Base-by-base conservation (phyloP, 2,329 filamentous ascomycete genomes). In the Rhinocladiella similis region DNA sequence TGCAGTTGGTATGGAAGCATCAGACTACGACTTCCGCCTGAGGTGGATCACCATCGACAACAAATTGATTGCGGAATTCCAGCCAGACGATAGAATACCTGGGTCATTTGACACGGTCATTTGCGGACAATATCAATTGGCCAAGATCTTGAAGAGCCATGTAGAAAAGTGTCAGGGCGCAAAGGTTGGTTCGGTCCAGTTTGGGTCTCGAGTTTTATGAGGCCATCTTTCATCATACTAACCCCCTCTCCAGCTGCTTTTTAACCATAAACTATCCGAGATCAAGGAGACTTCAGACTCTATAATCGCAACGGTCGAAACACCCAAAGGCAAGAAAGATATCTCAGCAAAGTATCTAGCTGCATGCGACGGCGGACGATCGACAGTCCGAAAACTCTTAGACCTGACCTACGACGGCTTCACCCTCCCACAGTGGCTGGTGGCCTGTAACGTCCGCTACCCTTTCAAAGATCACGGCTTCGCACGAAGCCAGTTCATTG, bases 401-500 rank as follows among this genome's bases (percentile, higher is more conserved):
- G 50, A 50, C 22, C 41, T 70, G 3, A 19, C 43, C 2, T 65
- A 72, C 12, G 57, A 64, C 10, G 70, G 71, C 48, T 68, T 69
- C 16, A 73, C 69, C 5, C 62, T 72, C 13, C 63, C 67, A 14
- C 62, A 47, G 20, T 49, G 56, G 50, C 55, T 63, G 20, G 56
- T 63, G 3, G 59, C 61, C 10, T 60, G 54, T 13, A 63, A 63
- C 29, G 53, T 63, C 5, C 46, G 54, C 16, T 63, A 63, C 42
- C 55, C 52, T 14, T 63, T 63, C 47, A 63, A 70, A 5, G 58
- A 65, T 7, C 65, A 74, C 35, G 68, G 66, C 14, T 76, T 72
- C 66, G 67, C 66, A 46, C 70, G 72, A 20, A 71, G 69, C 5
- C 75, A 76, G 27, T 76, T 75, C 61, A 81, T 84, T 60, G 75